These are phyloP conservation scores for Juglanconis juglandina DNA, from an alignment of 2,329 filamentous ascomycete genomes.

Conservation along the genomic window DNA sequence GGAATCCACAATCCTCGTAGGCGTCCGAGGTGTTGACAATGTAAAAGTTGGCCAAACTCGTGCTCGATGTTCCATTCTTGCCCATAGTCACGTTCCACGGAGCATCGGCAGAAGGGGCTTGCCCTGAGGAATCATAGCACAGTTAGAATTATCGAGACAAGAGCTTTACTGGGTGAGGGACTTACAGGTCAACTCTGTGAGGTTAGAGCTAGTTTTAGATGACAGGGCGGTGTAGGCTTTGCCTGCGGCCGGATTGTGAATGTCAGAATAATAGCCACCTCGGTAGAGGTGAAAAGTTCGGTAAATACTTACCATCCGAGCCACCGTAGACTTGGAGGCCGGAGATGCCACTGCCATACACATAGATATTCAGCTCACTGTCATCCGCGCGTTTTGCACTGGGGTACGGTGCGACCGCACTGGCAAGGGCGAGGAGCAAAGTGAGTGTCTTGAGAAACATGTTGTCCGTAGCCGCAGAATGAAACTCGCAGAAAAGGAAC, in stretches of 20 bases:
- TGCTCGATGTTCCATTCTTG: not conserved
- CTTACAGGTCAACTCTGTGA: slow-evolving; percentile 12
- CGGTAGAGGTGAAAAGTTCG: not conserved
- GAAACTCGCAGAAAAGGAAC: not conserved
- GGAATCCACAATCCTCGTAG: slow-evolving; percentile 10
- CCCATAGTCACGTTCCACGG: slow-evolving; percentile 6
- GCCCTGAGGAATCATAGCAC: not conserved
- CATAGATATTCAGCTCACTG: slow-evolving; percentile 5
- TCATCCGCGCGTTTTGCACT: not conserved
- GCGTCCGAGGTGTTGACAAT: not conserved
- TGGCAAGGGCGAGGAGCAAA: slow-evolving; percentile 4
- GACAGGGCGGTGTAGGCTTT: slow-evolving; percentile 3
- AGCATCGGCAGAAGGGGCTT: not conserved
- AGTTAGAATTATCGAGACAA: not conserved
- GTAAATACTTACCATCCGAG: not conserved
- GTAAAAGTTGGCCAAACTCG: slow-evolving; percentile 2
- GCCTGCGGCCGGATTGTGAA: not conserved
- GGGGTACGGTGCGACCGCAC: slow-evolving; percentile 1
- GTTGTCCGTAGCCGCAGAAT: not conserved
- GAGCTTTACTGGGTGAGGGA: not conserved
- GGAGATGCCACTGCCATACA: slow-evolving; percentile 13
- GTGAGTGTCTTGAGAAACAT: slow-evolving; percentile 11
- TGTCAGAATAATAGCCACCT: not conserved
- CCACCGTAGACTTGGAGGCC: slow-evolving; percentile 6
- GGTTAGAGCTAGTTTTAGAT: not conserved